Conservation (phyloP, 805 yeast species). For the Nakazawaea populi region DNA sequence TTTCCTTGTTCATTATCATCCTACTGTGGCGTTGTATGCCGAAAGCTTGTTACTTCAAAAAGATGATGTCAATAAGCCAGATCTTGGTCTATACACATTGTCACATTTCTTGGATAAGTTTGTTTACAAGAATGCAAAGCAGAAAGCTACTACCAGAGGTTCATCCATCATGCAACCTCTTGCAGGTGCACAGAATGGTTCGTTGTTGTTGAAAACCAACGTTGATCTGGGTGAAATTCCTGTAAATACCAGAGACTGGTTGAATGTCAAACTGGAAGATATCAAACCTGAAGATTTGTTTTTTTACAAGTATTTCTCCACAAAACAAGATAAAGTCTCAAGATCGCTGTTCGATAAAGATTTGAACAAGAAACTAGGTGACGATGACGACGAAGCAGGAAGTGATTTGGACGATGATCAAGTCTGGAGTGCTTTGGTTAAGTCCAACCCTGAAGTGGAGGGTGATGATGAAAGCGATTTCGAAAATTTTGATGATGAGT, state of each 20-base stretch:
- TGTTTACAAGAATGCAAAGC: constrained; percentile 89
- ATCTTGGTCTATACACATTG: constrained; percentile 80
- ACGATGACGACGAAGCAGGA: constrained; percentile 28
- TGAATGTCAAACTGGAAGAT: constrained; percentile 51
- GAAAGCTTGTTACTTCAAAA: constrained; percentile 49
- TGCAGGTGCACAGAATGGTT: constrained; percentile 75
- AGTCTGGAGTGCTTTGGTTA: constrained; percentile 56
- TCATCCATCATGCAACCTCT: constrained; percentile 96
- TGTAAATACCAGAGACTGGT: constrained; percentile 84
- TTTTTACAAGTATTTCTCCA: constrained; percentile 77
- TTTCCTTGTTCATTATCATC: constrained; percentile 81
- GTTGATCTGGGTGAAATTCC: constrained; percentile 45
- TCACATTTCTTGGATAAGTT: constrained; percentile 92
- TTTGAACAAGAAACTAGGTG: constrained; percentile 37
- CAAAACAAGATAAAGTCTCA: constrained; percentile 41
- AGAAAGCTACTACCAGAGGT: constrained; percentile 69
- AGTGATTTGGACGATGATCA: constrained; percentile 48
- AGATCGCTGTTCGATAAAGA: constrained; percentile 37
- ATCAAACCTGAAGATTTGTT: constrained; percentile 85
- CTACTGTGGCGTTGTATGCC: constrained; percentile 83
- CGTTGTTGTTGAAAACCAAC: constrained; percentile 50
- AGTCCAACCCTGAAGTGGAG: constrained; percentile 52
- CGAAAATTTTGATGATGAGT: constrained; percentile 31
- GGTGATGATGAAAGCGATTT: constrained; percentile 33
- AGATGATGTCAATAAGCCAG: constrained; percentile 65